phyloP scores from a whole-genome alignment of 2,329 filamentous ascomycete genomes.

The Capronia coronata region DNA sequence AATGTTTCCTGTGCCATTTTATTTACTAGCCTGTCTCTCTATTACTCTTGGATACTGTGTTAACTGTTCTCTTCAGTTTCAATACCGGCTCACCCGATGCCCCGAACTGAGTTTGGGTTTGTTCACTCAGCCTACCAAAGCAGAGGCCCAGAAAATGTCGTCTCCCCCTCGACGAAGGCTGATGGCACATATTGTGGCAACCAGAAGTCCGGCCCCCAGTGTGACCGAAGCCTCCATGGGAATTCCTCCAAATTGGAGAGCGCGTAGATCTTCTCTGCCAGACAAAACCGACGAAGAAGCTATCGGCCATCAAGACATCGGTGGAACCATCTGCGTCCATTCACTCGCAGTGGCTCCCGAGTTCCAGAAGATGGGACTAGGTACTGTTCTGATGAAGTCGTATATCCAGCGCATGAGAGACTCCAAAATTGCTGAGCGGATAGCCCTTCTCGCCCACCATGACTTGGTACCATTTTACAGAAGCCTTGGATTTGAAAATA shows the following conservation, averaged over 20 bases:
- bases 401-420: constrained; percentile 72
- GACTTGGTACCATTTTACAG: constrained; percentile 69
- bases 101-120: constrained; percentile 73
- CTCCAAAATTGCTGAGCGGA: constrained; percentile 61
- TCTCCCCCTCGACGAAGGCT: constrained; percentile 49
- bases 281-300: constrained; percentile 36
- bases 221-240: constrained; percentile 74
- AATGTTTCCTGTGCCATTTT: too few species aligned
- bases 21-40: too few species aligned
- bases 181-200: constrained; percentile 71
- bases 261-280: constrained; percentile 35
- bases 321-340: constrained; percentile 72
- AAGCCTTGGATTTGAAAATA: constrained; percentile 63
- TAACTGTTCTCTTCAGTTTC: constrained; percentile 48
- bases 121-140: constrained; percentile 58
- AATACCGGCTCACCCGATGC: constrained; percentile 67
- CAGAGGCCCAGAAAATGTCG: constrained; percentile 49
- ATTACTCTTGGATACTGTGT: too few species aligned
- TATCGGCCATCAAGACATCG: constrained; percentile 65
- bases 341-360: constrained; percentile 72
- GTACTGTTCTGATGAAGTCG: constrained; percentile 64
- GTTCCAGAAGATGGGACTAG: constrained; percentile 67
- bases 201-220: constrained; percentile 56
- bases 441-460: constrained; percentile 71
- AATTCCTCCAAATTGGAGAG: constrained; percentile 61